phyloP scores from a whole-genome alignment of 441 rosid species.

The Euphorbia celastroides region DNA sequence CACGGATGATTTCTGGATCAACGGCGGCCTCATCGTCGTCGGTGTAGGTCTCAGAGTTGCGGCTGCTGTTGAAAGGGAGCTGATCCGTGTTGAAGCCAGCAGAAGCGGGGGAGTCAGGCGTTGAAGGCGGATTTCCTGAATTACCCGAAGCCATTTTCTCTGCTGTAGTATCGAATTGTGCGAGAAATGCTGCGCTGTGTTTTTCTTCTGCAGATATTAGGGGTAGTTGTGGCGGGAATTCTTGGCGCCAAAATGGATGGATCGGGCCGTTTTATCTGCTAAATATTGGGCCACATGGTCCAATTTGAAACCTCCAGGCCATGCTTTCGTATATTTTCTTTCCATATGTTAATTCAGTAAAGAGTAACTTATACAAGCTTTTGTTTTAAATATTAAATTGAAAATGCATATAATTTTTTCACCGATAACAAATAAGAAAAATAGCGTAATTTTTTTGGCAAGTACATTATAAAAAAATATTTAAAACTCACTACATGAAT shows the following conservation, averaged over 20 bases:
- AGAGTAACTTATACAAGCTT: neutral
- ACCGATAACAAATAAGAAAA: no score
- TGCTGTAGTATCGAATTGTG: neutral
- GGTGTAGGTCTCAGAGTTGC: constrained; percentile 45
- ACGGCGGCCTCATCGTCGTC: constrained; percentile 90
- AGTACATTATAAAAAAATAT: no score
- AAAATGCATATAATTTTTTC: constrained; percentile 4
- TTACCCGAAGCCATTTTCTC: constrained; percentile 43
- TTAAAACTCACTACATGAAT: no score
- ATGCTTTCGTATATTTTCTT: neutral
- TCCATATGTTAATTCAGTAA: no score
- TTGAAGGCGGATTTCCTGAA: constrained; percentile 44
- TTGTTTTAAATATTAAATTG: no score
- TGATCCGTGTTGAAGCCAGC: constrained; percentile 89
- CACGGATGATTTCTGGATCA: constrained; percentile 59
- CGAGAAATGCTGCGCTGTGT: neutral
- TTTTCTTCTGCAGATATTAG: neutral
- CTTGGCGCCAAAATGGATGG: constrained; percentile 42
- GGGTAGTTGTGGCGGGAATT: constrained; percentile 45
- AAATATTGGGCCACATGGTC: no score
- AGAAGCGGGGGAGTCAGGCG: constrained; percentile 76
- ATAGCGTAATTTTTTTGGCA: no score
- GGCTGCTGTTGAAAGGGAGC: constrained; percentile 65
- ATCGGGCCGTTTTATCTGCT: constrained; percentile 15
- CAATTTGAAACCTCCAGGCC: neutral